Evolutionary conservation across 2,329 filamentous ascomycete species (phyloP), one percentile per base, ranked within the genome.

Genomic region (Cladosporium halotolerans): DNA sequence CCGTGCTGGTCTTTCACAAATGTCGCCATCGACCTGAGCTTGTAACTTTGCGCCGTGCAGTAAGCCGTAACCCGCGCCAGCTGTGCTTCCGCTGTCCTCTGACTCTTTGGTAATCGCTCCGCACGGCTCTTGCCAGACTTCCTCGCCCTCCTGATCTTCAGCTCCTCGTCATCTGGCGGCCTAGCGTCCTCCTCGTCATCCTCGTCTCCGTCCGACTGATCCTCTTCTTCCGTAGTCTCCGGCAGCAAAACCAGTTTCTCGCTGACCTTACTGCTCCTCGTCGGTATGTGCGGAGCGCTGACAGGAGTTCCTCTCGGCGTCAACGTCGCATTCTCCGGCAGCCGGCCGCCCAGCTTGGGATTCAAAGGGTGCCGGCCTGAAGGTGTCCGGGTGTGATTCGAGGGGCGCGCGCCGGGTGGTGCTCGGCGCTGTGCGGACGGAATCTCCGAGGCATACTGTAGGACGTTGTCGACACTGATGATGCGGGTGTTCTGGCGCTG

Each of bases 221-320:
- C 66, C 11, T 72, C 70, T 23, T 80, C 79, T 45, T 78, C 75
- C 3, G 77, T 77, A 1, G 90, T 86, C 66, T 96, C 92, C 1
- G 93, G 93, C 11, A 99, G 79, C 34, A 97, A 76, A 0, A 99
- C 93, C n/a, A 99, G 78, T 72, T 97, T 97, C 74, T 97, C 89
- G 69, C 89, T 96, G 59, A 95, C 86, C 70, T 97, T 96, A 28
- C 89, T 95, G 36, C 90, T 95, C 50, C 93, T 82, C 5, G 89
- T 86, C 0, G 92, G 93, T 60, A 96, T 76, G 59, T 82, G 78
- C 11, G 61, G 36, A 42, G 55, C 49, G 16, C 55, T 55, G 52
- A 79, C 75, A 48, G 78, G 77, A 1, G 78, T 73, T 9, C 45
- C 45, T 49, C 52, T 31, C 1, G 45, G 45, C 16, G 50, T 53